A percentile compares a stretch with the other conserved stretches of the same genome.
Evolutionary conservation across 192 early-diverging fungal species (phyloP).

Genomic region (Tieghemiomyces parasiticus): DNA sequence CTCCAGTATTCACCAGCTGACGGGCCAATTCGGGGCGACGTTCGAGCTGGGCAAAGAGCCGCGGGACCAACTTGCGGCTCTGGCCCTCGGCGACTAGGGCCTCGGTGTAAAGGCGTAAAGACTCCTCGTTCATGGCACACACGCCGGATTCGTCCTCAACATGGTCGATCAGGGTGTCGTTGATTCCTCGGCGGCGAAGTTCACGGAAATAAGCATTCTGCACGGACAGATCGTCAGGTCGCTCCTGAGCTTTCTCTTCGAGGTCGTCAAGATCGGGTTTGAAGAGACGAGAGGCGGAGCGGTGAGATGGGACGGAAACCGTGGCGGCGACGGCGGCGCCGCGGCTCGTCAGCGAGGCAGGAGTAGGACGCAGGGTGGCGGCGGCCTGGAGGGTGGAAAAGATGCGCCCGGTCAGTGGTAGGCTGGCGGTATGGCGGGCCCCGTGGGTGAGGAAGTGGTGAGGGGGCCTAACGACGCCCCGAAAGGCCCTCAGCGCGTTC

Average conservation of each 20-base stretch:
- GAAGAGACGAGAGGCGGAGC: too few relatives aligned
- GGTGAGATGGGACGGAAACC: too few relatives aligned
- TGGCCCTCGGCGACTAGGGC: slow-evolving; percentile 5
- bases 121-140: neutral
- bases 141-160: neutral
- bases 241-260: neutral
- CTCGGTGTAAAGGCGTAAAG: neutral
- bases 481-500: too few relatives aligned
- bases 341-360: too few relatives aligned
- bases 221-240: neutral
- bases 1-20: neutral
- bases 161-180: neutral
- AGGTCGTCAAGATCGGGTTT: neutral
- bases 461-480: too few relatives aligned
- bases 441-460: too few relatives aligned
- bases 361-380: too few relatives aligned
- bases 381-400: too few relatives aligned
- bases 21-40: neutral
- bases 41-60: neutral
- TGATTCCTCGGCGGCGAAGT: neutral
- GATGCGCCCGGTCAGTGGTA: too few relatives aligned
- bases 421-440: too few relatives aligned
- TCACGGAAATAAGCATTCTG: slow-evolving; percentile 5
- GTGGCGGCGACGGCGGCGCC: too few relatives aligned
- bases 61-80: neutral